phyloP scores from a whole-genome alignment of 306 rosid species.

The Morella rubra region DNA sequence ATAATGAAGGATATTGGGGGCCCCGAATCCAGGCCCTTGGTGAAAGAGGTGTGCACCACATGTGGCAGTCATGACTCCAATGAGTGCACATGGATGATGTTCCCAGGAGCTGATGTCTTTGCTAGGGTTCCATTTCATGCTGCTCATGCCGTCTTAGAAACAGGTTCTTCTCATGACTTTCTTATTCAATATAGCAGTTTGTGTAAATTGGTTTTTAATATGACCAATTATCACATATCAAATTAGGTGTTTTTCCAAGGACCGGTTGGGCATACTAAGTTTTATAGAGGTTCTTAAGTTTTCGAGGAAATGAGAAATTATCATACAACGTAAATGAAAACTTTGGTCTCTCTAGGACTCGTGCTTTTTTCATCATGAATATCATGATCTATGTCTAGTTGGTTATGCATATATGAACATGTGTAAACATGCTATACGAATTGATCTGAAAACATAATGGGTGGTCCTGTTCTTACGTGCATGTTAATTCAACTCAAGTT shows the following conservation, averaged over 20 bases:
- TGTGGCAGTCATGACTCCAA: slow-evolving; percentile 78
- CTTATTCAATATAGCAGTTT: neutral
- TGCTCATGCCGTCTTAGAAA: slow-evolving; percentile 75
- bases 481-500: neutral
- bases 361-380: neutral
- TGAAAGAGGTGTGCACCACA: slow-evolving; percentile 79
- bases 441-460: neutral
- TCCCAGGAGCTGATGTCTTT: slow-evolving; percentile 80
- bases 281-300: neutral
- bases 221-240: neutral
- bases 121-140: slow-evolving; percentile 85
- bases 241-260: neutral
- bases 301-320: neutral
- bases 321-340: neutral
- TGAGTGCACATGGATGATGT: slow-evolving; percentile 79
- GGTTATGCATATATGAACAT: neutral
- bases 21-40: slow-evolving; percentile 57
- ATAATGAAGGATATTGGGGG: slow-evolving; percentile 77
- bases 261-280: neutral
- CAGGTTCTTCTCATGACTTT: slow-evolving; percentile 39
- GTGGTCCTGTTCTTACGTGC: neutral
- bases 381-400: neutral
- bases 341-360: neutral
- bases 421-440: neutral
- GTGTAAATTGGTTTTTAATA: neutral